These are phyloP conservation scores for Boletellus emodensis DNA, from an alignment of 768 basidiomycete genomes.

Conservation along the genomic window DNA sequence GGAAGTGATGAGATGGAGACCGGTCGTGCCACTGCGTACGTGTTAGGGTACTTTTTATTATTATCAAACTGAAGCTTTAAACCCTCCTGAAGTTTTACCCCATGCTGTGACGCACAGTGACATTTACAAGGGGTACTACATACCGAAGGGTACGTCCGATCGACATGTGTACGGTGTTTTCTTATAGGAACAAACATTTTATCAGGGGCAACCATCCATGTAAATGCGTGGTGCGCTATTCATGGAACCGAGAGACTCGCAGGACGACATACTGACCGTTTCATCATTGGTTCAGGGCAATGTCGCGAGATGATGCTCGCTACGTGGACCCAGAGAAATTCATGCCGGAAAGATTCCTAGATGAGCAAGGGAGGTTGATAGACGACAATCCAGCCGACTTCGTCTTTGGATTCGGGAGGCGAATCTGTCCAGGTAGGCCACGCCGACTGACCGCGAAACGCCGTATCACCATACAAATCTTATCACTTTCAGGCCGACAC, in stretches of 20 bases:
- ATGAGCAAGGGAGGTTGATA: neutral
- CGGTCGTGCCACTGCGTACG: neutral
- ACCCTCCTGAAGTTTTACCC: neutral
- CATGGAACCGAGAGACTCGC: neutral
- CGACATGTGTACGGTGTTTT: neutral
- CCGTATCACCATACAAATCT: no score
- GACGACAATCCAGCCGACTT: neutral
- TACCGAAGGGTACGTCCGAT: neutral
- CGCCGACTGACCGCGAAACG: no score
- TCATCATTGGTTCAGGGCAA: neutral
- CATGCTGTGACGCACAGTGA: neutral
- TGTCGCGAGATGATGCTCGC: conserved; percentile 6
- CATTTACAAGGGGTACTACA: neutral
- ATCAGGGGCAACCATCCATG: neutral
- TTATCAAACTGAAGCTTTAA: no score
- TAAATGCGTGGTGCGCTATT: neutral
- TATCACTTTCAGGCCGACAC: neutral
- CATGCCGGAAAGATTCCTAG: conserved; percentile 12
- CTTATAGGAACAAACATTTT: no score
- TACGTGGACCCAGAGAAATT: conserved; percentile 7
- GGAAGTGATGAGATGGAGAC: neutral
- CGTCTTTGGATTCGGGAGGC: conserved; percentile 4
- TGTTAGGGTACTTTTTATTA: neutral
- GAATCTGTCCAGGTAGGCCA: neutral
- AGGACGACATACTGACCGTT: neutral